Conservation (phyloP, 2,329 filamentous ascomycete species). For the Cytospora paraplurivora region DNA sequence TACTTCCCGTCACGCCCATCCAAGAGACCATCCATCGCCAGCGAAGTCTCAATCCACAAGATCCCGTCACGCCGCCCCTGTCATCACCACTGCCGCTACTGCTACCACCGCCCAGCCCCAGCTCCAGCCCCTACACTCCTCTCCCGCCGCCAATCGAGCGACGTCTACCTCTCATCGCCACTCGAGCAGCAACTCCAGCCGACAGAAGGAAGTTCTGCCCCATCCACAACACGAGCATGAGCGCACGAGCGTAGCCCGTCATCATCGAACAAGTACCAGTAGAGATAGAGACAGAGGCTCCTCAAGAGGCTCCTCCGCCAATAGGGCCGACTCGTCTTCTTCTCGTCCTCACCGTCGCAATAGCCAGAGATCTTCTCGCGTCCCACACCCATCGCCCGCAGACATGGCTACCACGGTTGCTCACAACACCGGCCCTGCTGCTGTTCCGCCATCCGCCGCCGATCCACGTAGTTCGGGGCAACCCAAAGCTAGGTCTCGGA, state of each 20-base stretch:
- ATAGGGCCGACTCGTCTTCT: conserved; percentile 56
- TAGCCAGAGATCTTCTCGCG: conserved; percentile 48
- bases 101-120: conserved; percentile 12
- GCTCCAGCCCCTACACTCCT: conserved; percentile 18
- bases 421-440: conserved; percentile 56
- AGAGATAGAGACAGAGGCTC: conserved; percentile 51
- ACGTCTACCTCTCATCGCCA: conserved; percentile 36
- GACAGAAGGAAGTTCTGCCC: conserved; percentile 47
- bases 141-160: conserved; percentile 29
- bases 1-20: conserved; percentile 29
- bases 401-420: conserved; percentile 39
- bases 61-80: conserved; percentile 32
- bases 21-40: conserved; percentile 19
- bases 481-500: conserved; percentile 60
- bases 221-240: conserved; percentile 69
- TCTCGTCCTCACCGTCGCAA: conserved; percentile 51
- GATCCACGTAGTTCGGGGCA: conserved; percentile 53
- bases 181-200: conserved; percentile 29
- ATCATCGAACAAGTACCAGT: conserved; percentile 65
- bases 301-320: conserved; percentile 35
- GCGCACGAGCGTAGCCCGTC: conserved; percentile 64
- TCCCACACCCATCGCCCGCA: conserved; percentile 32
- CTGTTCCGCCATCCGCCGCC: conserved; percentile 51
- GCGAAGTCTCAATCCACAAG: conserved; percentile 25
- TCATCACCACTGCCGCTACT: conserved; percentile 31